A percentile compares a stretch with the other conserved stretches of the same genome.
phyloP scores from a whole-genome alignment of 768 basidiomycete genomes.

The Boletus edulis region DNA sequence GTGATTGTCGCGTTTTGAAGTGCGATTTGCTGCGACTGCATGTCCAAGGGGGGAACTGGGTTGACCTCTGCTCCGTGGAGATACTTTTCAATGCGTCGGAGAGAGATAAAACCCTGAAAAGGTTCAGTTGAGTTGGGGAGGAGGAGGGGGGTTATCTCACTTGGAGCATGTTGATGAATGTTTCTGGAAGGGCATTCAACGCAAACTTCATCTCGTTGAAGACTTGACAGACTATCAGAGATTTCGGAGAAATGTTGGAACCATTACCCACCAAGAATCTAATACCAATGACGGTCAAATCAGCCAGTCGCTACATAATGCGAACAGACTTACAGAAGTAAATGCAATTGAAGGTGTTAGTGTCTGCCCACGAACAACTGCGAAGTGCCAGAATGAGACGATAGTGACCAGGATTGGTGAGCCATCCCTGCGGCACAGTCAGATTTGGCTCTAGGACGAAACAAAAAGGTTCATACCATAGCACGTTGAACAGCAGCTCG shows the following conservation, averaged over 20 bases:
- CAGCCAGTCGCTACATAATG: not conserved
- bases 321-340: conserved; percentile 48
- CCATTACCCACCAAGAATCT: conserved; percentile 41
- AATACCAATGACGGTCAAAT: not conserved
- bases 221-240: conserved; percentile 40
- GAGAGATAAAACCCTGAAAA: conserved; percentile 69
- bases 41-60: conserved; percentile 52
- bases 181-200: conserved; percentile 85
- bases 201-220: conserved; percentile 89
- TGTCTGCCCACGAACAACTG: conserved; percentile 63
- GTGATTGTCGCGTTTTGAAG: conserved; percentile 86
- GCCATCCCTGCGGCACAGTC: conserved; percentile 32
- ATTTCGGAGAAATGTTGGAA: not conserved
- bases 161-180: conserved; percentile 87
- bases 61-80: conserved; percentile 71
- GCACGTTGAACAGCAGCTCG: conserved; percentile 61
- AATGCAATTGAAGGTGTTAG: conserved; percentile 87
- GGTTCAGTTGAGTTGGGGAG: not conserved
- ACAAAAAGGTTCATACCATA: conserved; percentile 41
- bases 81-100: conserved; percentile 91
- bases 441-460: not conserved
- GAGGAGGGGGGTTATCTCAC: conserved; percentile 29
- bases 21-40: conserved; percentile 60
- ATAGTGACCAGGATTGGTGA: conserved; percentile 60
- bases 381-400: conserved; percentile 67